phyloP scores from a whole-genome alignment of 1,284 basidiomycete genomes.

The Ganoderma boninense region DNA sequence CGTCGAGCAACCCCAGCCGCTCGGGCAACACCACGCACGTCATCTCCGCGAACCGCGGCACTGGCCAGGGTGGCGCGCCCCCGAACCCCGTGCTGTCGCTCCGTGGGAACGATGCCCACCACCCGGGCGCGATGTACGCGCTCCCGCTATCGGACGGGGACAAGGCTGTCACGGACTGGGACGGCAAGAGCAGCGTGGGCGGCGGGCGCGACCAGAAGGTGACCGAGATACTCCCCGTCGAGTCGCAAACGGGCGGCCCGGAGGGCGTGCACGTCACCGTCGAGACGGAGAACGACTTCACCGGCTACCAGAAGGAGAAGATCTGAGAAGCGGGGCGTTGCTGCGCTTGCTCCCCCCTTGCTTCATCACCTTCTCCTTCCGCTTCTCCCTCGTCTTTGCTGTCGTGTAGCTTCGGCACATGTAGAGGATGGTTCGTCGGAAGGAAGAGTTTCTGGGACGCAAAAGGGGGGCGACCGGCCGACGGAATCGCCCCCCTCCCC shows the following conservation, averaged over 20 bases:
- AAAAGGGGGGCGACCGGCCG: slow-evolving; percentile 2
- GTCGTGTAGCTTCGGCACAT: neutral
- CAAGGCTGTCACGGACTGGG: slow-evolving; percentile 56
- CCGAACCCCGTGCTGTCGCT: slow-evolving; percentile 46
- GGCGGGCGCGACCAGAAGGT: slow-evolving; percentile 55
- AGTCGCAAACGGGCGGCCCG: slow-evolving; percentile 29
- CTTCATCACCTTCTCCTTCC: neutral
- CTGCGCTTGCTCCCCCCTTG: neutral
- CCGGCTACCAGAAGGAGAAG: slow-evolving; percentile 28
- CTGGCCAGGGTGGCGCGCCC: slow-evolving; percentile 12
- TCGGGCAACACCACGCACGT: slow-evolving; percentile 50
- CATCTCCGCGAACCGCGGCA: slow-evolving; percentile 51
- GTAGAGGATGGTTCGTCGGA: neutral
- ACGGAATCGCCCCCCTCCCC: neutral
- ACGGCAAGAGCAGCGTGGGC: slow-evolving; percentile 61
- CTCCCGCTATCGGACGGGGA: slow-evolving; percentile 73
- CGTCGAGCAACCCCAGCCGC: slow-evolving; percentile 42
- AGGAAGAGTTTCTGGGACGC: neutral
- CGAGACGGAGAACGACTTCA: slow-evolving; percentile 43
- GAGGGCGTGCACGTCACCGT: slow-evolving; percentile 46
- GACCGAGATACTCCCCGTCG: slow-evolving; percentile 41
- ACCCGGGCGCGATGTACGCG: slow-evolving; percentile 51
- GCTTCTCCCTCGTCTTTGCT: neutral
- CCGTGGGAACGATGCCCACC: slow-evolving; percentile 37
- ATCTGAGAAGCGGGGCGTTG: slow-evolving; percentile 18